Evolutionary conservation across 1,284 basidiomycete genomes (phyloP), one percentile per base, ranked within the genome.

Genomic region (Cutaneotrichosporon mucoides): DNA sequence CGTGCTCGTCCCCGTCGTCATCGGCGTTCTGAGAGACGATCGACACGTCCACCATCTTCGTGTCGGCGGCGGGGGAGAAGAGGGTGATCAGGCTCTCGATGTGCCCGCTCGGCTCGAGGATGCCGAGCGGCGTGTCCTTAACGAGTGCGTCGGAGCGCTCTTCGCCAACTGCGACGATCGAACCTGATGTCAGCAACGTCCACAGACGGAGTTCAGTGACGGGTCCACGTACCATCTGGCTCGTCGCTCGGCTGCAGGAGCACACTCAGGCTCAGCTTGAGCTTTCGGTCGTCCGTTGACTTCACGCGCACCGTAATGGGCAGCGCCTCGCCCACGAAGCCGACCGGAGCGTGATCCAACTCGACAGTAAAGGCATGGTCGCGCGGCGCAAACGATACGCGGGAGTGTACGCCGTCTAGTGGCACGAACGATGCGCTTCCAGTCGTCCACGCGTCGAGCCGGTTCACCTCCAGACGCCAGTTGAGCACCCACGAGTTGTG

Each of bases 231-330:
- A 89, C 89, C 82, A 24, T 88, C 85, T 58, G 85, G 84, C 63
- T 92, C 89, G 64, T 89, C 88, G 1, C 85, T 84, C 3, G 90
- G 89, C 60, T 92, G 89, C 40, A 94, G 73, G 51, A 92, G 80
- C 2, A 88, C 83, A 60, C 90, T 88, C 6, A 91, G 78, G 4
- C 81, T 74, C n/a, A 90, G 76, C 6, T 87, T 83, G 16, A 94
- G 75, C 16, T 84, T 81, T 15, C 84, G 80, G 35, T 83, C 82
- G 70, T 93, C 90, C 4, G 6, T 78, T 82, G 11, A 92, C 81
- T 13, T 55, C 4, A 57, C 47, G 43, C 83, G 80, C 42, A 94
- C 79, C 13, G 73, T 71, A 62, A 94, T 85, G 0, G 87, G 85
- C 67, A 88, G 88, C 42, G 84, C 81, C 72, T 94, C 92, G 60